phyloP scores from a whole-genome alignment of 2,329 filamentous ascomycete genomes.

The Arthrinium phaeospermum region DNA sequence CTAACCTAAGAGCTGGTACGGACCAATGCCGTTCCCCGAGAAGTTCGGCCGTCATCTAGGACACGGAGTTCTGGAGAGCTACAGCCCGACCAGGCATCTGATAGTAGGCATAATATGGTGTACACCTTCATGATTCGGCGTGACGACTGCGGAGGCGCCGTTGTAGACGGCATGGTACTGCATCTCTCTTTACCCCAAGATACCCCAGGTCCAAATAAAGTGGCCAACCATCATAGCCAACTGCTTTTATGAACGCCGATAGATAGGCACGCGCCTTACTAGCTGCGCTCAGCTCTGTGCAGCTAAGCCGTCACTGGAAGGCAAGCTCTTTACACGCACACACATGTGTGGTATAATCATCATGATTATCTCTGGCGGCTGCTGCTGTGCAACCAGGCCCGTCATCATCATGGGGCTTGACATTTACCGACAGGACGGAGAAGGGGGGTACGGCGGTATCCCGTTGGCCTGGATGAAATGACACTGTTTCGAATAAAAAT shows the following conservation, averaged over 20 bases:
- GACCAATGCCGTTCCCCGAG: not conserved
- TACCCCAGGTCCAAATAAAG: not conserved
- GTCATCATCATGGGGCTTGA: not conserved
- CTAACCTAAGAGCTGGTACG: not conserved
- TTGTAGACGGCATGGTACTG: not conserved
- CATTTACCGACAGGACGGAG: not conserved
- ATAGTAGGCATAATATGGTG: not conserved
- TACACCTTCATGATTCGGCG: not conserved
- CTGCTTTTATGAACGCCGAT: not conserved
- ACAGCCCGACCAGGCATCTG: too few species aligned
- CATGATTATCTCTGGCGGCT: not conserved
- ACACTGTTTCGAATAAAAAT: not conserved
- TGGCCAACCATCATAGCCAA: not conserved
- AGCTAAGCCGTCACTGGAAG: not conserved
- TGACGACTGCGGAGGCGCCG: not conserved
- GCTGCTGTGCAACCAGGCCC: not conserved
- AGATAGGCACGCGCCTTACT: not conserved
- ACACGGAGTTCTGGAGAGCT: too few species aligned
- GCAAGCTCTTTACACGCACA: not conserved
- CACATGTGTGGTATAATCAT: not conserved
- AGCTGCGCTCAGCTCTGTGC: not conserved
- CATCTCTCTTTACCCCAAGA: not conserved
- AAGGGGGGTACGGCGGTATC: not conserved
- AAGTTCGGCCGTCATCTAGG: not conserved
- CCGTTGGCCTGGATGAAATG: not conserved